Base-by-base conservation (phyloP, 2,329 filamentous ascomycete species). In the Phaeophleospora eucalypticola region DNA sequence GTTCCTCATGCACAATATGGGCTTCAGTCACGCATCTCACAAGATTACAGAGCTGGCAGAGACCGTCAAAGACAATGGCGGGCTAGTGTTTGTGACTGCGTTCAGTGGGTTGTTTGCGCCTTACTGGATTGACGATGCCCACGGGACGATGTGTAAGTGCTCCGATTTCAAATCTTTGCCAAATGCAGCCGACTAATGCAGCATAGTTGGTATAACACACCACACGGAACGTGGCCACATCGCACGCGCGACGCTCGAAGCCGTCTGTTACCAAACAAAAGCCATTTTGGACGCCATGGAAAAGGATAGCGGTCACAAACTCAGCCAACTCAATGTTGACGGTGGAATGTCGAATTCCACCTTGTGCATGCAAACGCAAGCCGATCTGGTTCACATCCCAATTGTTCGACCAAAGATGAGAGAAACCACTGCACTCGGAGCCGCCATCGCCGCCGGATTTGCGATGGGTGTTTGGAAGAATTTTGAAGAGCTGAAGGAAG, bases 281-380 rank as follows among this genome's bases (percentile, higher is more conserved):
- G 89, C 89, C n/a, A 95, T 95, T 59, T 78, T 95, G 16, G 84
- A 93, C 62, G 88, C 89, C 52, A 95, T 95, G 89, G 87, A 87
- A 63, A 82, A 84, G 59, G 89, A 95, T 69, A 89, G 84, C 44
- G 83, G 83, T 21, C 83, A 90, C 65, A 81, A 81, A 55, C 78
- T 95, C 21, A 77, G 80, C 48, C 80, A 83, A 54, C 76, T 95
- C 36, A 84, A 87, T 32, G 89, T 95, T 36, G 89, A 95, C 63
- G 89, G 89, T 48, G 89, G 89, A 48, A 87, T 95, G 77, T 89
- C 84, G 61, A 91, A 88, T 69, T 91, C 87, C 10, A 85, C 91
- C 64, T 77, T 95, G 48, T 89, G 84, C 71, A 95, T 95, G 89
- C 89, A 86, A 68, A 89, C 86, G 6, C 89, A 95, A 76, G 86